Conservation (phyloP, 2,329 filamentous ascomycete species). For the Alternaria metachromatica region DNA sequence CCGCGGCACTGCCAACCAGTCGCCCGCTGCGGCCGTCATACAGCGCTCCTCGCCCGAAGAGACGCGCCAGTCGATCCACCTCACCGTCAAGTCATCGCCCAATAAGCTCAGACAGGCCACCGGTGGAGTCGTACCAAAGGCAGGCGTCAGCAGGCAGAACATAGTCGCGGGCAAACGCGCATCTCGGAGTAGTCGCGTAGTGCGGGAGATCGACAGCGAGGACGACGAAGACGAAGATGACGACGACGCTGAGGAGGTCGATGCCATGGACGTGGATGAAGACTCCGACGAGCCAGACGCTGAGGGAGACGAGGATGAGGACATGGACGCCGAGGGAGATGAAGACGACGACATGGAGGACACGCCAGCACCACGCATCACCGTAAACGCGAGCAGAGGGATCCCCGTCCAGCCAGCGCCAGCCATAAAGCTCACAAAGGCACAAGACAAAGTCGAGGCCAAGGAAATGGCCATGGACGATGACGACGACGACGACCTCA, state of each 20-base stretch:
- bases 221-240: constrained; percentile 51
- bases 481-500: constrained; percentile 54
- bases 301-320: constrained; percentile 49
- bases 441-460: constrained; percentile 54
- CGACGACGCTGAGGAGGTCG: constrained; percentile 48
- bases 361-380: constrained; percentile 36
- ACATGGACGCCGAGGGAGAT: constrained; percentile 48
- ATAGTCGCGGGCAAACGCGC: constrained; percentile 48
- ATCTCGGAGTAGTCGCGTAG: constrained; percentile 48
- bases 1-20: constrained; percentile 44
- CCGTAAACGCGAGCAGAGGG: constrained; percentile 29
- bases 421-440: constrained; percentile 39
- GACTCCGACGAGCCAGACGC: constrained; percentile 47
- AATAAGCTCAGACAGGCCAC: constrained; percentile 58
- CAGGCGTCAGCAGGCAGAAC: constrained; percentile 44
- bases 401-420: constrained; percentile 46
- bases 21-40: constrained; percentile 45
- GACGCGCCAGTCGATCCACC: constrained; percentile 54
- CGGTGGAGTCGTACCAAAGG: constrained; percentile 39
- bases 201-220: constrained; percentile 50
- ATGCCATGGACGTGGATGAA: constrained; percentile 52
- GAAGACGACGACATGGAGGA: constrained; percentile 49
- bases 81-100: constrained; percentile 59
- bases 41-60: constrained; percentile 51
- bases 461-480: constrained; percentile 60